Evolutionary conservation across 2,329 filamentous ascomycete genomes (phyloP).

Genomic region (Paracamarosporium sp.): DNA sequence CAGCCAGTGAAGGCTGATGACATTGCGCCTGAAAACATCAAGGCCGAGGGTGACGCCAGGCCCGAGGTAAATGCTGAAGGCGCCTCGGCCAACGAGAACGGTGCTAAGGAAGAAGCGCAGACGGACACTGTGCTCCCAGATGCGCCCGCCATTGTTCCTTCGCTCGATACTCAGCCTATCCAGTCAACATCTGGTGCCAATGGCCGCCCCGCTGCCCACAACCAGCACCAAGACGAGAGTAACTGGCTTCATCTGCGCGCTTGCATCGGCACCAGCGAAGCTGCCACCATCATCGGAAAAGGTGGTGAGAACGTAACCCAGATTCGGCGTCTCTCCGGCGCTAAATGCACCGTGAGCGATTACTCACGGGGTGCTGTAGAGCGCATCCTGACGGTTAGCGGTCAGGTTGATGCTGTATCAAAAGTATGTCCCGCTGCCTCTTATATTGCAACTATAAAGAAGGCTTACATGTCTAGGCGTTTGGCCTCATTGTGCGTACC

Average conservation of each 20-base stretch:
- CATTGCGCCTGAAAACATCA: slow-evolving; percentile 41
- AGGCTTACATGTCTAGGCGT: slow-evolving; percentile 67
- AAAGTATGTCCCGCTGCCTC: slow-evolving; percentile 72
- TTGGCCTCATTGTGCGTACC: slow-evolving; percentile 96
- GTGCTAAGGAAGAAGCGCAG: slow-evolving; percentile 65
- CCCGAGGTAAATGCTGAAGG: slow-evolving; percentile 30
- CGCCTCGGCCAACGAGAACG: slow-evolving; percentile 50
- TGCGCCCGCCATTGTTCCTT: slow-evolving; percentile 44
- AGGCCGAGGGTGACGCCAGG: slow-evolving; percentile 31
- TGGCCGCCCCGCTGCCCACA: slow-evolving; percentile 56
- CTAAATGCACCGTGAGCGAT: slow-evolving; percentile 98
- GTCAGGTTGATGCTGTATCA: slow-evolving; percentile 92
- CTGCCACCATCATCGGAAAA: slow-evolving; percentile 97
- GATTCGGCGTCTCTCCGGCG: slow-evolving; percentile 91
- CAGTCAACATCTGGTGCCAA: slow-evolving; percentile 63
- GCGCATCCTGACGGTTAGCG: slow-evolving; percentile 96
- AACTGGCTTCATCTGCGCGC: slow-evolving; percentile 97
- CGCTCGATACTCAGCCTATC: slow-evolving; percentile 64
- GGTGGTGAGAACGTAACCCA: slow-evolving; percentile 98
- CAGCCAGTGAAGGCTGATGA: slow-evolving; percentile 44
- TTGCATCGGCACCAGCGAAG: slow-evolving; percentile 96
- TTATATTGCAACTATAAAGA: neutral
- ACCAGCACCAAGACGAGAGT: slow-evolving; percentile 79
- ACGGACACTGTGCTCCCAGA: slow-evolving; percentile 75
- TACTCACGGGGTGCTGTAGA: slow-evolving; percentile 97